A percentile compares a stretch with the other conserved stretches of the same genome.
These are phyloP conservation scores for Cercospora canescens DNA, from an alignment of 2,329 filamentous ascomycete species.

Conservation along the genomic window DNA sequence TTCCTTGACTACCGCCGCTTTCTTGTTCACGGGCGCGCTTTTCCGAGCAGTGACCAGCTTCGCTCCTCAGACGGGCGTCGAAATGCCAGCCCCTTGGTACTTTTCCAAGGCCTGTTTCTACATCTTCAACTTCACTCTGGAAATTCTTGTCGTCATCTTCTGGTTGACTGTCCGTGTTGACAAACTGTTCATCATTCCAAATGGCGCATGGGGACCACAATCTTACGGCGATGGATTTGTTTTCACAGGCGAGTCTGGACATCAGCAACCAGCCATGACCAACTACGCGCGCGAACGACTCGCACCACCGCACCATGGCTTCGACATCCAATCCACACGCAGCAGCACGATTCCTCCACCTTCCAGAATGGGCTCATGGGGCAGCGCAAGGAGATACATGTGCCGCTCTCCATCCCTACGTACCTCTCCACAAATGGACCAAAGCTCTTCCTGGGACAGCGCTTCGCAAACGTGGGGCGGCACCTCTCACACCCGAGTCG, in stretches of 20 bases:
- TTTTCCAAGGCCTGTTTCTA: constrained; percentile 74
- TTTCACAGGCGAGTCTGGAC: neutral
- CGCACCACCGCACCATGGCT: neutral
- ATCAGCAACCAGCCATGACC: constrained; percentile 1
- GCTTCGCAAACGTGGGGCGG: constrained; percentile 1
- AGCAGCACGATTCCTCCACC: constrained; percentile 11
- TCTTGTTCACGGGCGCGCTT: constrained; percentile 68
- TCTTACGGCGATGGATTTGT: constrained; percentile 22
- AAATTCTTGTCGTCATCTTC: constrained; percentile 67
- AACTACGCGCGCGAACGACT: neutral
- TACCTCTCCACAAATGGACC: neutral
- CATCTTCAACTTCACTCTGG: constrained; percentile 73
- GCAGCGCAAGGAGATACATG: constrained; percentile 5
- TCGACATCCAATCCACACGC: neutral
- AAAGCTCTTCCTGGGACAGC: constrained; percentile 2
- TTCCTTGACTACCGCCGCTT: constrained; percentile 56
- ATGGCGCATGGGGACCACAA: constrained; percentile 61
- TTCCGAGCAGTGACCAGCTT: constrained; percentile 66
- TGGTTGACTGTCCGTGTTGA: constrained; percentile 72
- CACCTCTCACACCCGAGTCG: constrained; percentile 7
- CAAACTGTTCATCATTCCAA: constrained; percentile 70
- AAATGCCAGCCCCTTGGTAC: constrained; percentile 65
- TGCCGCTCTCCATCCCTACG: neutral
- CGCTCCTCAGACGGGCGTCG: constrained; percentile 36
- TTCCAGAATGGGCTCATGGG: constrained; percentile 7